phyloP scores from a whole-genome alignment of 805 yeast genomes.

The Candida khao-thaluensis region DNA sequence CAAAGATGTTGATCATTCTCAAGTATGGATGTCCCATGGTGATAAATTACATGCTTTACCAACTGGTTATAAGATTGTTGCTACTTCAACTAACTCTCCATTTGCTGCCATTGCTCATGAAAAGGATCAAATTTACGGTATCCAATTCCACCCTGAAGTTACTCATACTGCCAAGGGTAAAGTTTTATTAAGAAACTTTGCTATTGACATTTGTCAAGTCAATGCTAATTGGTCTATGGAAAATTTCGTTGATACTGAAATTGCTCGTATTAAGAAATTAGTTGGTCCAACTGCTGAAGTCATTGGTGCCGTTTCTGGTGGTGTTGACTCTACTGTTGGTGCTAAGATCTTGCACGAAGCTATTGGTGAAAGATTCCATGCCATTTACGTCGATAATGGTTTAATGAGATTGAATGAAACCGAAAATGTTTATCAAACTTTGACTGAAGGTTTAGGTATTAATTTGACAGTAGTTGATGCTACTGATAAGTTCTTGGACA shows the following conservation, averaged over 20 bases:
- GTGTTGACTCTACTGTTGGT: conserved; percentile 99
- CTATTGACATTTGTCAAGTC: conserved; percentile 85
- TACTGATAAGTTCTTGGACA: conserved; percentile 78
- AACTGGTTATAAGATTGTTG: conserved; percentile 82
- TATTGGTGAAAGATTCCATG: conserved; percentile 98
- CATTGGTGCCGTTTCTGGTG: conserved; percentile 99
- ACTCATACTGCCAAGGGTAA: conserved; percentile 95
- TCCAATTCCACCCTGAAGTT: conserved; percentile 99
- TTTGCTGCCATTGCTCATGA: conserved; percentile 87
- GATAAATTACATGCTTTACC: conserved; percentile 93
- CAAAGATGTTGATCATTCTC: conserved; percentile 87
- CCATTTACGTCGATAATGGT: conserved; percentile 96
- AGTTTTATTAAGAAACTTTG: conserved; percentile 83
- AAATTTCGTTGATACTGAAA: conserved; percentile 96
- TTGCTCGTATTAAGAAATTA: conserved; percentile 81
- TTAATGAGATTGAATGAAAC: conserved; percentile 96
- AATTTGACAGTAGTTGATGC: conserved; percentile 95
- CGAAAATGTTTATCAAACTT: conserved; percentile 78
- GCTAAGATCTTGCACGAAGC: conserved; percentile 98
- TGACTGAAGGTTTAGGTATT: conserved; percentile 91
- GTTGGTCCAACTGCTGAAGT: conserved; percentile 99
- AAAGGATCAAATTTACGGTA: conserved; percentile 77
- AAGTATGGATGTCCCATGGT: conserved; percentile 99
- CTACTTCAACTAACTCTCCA: conserved; percentile 92
- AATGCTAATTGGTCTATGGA: conserved; percentile 95